These are phyloP conservation scores for Leccinum uliginosum DNA, from an alignment of 768 basidiomycete species.

Conservation along the genomic window DNA sequence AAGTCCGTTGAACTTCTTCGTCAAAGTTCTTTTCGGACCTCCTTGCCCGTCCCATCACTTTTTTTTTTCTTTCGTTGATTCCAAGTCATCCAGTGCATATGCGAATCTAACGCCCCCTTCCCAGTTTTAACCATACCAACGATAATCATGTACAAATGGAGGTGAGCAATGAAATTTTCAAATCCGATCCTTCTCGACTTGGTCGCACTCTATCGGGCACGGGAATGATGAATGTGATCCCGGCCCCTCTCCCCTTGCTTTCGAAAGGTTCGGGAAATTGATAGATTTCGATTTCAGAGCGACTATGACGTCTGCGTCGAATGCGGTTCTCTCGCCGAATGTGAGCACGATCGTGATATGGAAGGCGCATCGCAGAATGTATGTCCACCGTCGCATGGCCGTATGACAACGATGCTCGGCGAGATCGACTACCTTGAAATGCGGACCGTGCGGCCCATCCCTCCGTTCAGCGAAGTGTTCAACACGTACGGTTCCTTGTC, in stretches of 20 bases:
- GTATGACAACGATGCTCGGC: slow-evolving; percentile 4
- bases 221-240: slow-evolving; percentile 1
- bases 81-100: background rate
- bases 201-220: slow-evolving; percentile 19
- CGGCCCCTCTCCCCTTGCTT: background rate
- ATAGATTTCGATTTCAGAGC: slow-evolving; percentile 38
- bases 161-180: slow-evolving; percentile 37
- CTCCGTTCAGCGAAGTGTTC: slow-evolving; percentile 55
- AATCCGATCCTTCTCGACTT: slow-evolving; percentile 12
- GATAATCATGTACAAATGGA: slow-evolving; percentile 72
- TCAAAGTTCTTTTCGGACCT: background rate
- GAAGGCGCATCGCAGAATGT: slow-evolving; percentile 1
- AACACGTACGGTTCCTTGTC: slow-evolving; percentile 72
- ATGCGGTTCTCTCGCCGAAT: slow-evolving; percentile 67
- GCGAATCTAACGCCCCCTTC: slow-evolving; percentile 13
- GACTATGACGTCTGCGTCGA: slow-evolving; percentile 69
- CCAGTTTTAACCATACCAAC: slow-evolving; percentile 71
- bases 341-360: slow-evolving; percentile 54
- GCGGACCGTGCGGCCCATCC: slow-evolving; percentile 53
- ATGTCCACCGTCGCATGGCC: slow-evolving; percentile 13
- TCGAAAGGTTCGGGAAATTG: slow-evolving; percentile 7
- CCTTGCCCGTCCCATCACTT: background rate
- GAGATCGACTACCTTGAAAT: slow-evolving; percentile 56
- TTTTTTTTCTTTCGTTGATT: background rate
- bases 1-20: background rate